These are phyloP conservation scores for Arachis monticola DNA, from an alignment of 331 rosid genomes.

Conservation along the genomic window DNA sequence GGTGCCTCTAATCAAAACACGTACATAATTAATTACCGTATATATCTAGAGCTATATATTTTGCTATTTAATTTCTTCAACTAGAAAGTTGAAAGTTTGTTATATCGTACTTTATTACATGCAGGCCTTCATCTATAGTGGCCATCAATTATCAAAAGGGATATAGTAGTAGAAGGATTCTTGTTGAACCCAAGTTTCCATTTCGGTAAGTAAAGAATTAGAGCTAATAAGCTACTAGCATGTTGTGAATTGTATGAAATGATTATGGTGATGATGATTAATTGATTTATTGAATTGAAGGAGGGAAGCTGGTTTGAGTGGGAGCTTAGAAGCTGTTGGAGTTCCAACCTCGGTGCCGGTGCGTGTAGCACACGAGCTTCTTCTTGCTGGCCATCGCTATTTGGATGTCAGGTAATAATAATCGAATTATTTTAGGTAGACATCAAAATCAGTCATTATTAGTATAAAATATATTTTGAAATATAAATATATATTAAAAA, in stretches of 20 bases:
- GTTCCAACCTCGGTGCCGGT: constrained; percentile 87
- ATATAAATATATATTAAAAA: too few relatives aligned
- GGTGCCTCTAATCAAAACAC: background rate
- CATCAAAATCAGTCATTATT: too few relatives aligned
- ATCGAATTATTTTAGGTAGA: too few relatives aligned
- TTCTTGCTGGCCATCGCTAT: constrained; percentile 87
- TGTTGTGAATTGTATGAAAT: background rate
- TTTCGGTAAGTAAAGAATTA: constrained; percentile 41
- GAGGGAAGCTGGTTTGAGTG: constrained; percentile 47
- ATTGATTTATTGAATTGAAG: constrained; percentile 39
- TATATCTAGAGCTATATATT: background rate
- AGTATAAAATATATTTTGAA: too few relatives aligned
- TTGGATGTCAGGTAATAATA: constrained; percentile 76
- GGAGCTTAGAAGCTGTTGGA: constrained; percentile 53
- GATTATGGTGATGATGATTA: background rate
- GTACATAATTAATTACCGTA: background rate
- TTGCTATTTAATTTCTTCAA: background rate
- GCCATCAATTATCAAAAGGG: constrained; percentile 20
- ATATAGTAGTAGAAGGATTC: background rate
- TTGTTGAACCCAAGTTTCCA: constrained; percentile 31
- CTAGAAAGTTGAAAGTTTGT: background rate
- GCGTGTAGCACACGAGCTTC: constrained; percentile 82
- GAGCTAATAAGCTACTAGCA: background rate
- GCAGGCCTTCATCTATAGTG: constrained; percentile 20
- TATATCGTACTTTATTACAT: background rate